Conservation (phyloP, 2,329 filamentous ascomycete species). For the Ceratocystiopsis sp. region DNA sequence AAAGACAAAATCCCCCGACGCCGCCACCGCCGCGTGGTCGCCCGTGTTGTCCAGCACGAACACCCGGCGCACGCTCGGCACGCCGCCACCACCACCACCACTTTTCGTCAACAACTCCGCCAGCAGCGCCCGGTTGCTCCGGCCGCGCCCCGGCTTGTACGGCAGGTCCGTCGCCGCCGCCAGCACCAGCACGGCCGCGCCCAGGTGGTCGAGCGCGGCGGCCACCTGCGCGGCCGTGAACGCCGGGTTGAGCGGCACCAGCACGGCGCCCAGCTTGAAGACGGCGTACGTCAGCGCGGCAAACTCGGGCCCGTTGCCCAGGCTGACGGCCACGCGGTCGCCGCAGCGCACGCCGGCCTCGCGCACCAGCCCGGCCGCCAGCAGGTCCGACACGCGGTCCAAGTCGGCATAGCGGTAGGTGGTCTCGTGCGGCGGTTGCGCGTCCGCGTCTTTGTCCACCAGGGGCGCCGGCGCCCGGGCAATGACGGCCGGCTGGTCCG, state of each 20-base stretch:
- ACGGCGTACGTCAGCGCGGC: slow-evolving; percentile 74
- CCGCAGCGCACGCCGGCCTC: slow-evolving; percentile 58
- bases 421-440: slow-evolving; percentile 28
- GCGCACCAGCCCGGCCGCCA: slow-evolving; percentile 53
- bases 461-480: slow-evolving; percentile 26
- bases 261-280: slow-evolving; percentile 84
- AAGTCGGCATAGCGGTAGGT: slow-evolving; percentile 58
- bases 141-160: slow-evolving; percentile 37
- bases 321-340: slow-evolving; percentile 67
- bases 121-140: slow-evolving; percentile 34
- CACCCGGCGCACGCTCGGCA: slow-evolving; percentile 55
- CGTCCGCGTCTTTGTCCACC: slow-evolving; percentile 1
- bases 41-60: slow-evolving; percentile 64
- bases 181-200: slow-evolving; percentile 58
- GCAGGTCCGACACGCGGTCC: slow-evolving; percentile 56
- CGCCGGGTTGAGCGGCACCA: slow-evolving; percentile 84
- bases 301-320: slow-evolving; percentile 76
- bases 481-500: slow-evolving; percentile 45
- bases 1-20: slow-evolving; percentile 13
- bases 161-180: slow-evolving; percentile 77
- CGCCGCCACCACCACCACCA: slow-evolving; percentile 33
- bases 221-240: slow-evolving; percentile 70
- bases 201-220: slow-evolving; percentile 61
- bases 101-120: too few relatives aligned
- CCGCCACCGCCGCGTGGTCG: slow-evolving; percentile 27